phyloP scores from a whole-genome alignment of 2,329 filamentous ascomycete species.

The Rachicladosporium sp. region DNA sequence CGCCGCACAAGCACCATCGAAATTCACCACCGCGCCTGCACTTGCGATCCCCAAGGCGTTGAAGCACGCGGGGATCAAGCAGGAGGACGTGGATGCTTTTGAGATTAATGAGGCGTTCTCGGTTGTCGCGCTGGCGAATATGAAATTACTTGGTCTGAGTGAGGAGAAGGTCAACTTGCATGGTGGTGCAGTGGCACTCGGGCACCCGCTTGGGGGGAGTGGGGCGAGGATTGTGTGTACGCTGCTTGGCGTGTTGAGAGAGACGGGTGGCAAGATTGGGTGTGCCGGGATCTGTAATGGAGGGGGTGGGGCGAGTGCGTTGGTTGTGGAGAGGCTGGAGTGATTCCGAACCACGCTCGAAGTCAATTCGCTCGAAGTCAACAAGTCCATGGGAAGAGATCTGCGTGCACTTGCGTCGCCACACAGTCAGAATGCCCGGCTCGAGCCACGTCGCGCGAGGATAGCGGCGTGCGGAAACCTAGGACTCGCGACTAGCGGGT shows the following conservation, averaged over 20 bases:
- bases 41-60: slow-evolving; percentile 95
- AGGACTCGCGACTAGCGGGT: no score
- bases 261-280: slow-evolving; percentile 89
- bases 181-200: slow-evolving; percentile 88
- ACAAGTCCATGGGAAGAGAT: no score
- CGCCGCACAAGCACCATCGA: slow-evolving; percentile 77
- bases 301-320: slow-evolving; percentile 83
- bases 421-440: no score
- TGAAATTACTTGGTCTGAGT: slow-evolving; percentile 72
- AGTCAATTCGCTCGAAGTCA: no score
- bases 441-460: no score
- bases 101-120: slow-evolving; percentile 99
- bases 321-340: slow-evolving; percentile 61
- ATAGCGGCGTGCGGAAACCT: no score
- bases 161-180: slow-evolving; percentile 89
- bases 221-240: slow-evolving; percentile 91
- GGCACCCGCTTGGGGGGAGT: slow-evolving; percentile 86
- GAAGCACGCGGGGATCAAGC: slow-evolving; percentile 76
- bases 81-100: slow-evolving; percentile 74
- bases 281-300: slow-evolving; percentile 96
- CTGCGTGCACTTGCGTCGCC: no score
- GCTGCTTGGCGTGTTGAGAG: slow-evolving; percentile 72
- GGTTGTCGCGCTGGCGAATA: slow-evolving; percentile 89
- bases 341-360: no score
- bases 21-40: slow-evolving; percentile 89